A percentile compares a stretch with the other conserved stretches of the same genome.
Evolutionary conservation across 2,329 filamentous ascomycete species (phyloP).

Genomic region (Cercospora berteroae): DNA sequence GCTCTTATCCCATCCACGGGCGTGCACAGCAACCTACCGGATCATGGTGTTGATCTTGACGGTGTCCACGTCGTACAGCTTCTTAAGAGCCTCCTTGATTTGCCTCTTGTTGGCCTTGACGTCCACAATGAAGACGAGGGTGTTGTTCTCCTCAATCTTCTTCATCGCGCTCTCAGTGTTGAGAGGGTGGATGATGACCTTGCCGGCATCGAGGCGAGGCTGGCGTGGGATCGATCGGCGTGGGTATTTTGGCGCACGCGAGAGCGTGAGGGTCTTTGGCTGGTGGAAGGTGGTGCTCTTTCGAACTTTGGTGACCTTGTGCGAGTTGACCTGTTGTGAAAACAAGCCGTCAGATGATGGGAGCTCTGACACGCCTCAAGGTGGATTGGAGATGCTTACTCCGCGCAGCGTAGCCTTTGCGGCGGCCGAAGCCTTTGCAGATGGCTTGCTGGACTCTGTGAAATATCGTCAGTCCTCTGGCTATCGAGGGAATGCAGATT

Average conservation of each 20-base stretch:
- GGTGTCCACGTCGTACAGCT: slow-evolving; percentile 96
- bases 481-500: not conserved
- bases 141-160: slow-evolving; percentile 99
- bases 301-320: slow-evolving; percentile 93
- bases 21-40: slow-evolving; percentile 57
- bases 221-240: slow-evolving; percentile 90
- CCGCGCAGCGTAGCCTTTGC: slow-evolving; percentile 95
- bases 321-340: slow-evolving; percentile 61
- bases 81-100: slow-evolving; percentile 98
- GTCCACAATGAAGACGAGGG: slow-evolving; percentile 57
- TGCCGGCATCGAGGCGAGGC: slow-evolving; percentile 93
- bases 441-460: slow-evolving; percentile 59
- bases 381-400: slow-evolving; percentile 61
- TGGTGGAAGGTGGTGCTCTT: slow-evolving; percentile 93
- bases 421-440: slow-evolving; percentile 79
- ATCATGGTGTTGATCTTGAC: slow-evolving; percentile 99
- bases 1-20: not conserved
- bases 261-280: slow-evolving; percentile 92
- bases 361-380: slow-evolving; percentile 51
- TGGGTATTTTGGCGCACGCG: slow-evolving; percentile 90
- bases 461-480: slow-evolving; percentile 32
- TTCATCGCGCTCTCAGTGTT: slow-evolving; percentile 99
- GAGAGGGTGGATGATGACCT: slow-evolving; percentile 95
- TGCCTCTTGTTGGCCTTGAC: slow-evolving; percentile 97
- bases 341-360: slow-evolving; percentile 53